These are phyloP conservation scores for Zoysia pacifica DNA, from an alignment of 176 grass and related monocot species.

Conservation along the genomic window DNA sequence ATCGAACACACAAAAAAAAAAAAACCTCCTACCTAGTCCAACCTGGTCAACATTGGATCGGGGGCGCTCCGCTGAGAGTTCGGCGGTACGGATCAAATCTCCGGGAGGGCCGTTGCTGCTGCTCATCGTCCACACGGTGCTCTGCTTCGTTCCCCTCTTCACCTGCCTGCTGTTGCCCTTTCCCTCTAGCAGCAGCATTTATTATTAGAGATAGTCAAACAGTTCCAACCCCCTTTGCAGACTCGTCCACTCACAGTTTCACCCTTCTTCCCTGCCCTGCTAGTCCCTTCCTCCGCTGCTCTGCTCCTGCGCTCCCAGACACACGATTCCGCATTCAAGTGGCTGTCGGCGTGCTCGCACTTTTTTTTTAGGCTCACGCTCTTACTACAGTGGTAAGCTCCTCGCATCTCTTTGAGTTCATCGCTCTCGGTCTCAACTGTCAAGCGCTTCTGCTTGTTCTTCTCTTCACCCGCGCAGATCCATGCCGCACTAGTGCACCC, in stretches of 20 bases:
- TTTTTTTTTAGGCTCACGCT: background rate
- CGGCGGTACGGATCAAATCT: conserved; percentile 18
- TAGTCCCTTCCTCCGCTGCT: background rate
- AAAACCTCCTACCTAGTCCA: too few species aligned
- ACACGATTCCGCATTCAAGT: background rate
- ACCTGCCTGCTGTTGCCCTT: background rate
- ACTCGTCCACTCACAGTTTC: background rate
- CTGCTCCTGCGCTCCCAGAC: conserved; percentile 11
- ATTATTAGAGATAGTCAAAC: conserved; percentile 31
- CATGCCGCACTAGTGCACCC: conserved; percentile 7
- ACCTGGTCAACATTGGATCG: background rate
- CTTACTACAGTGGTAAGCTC: conserved; percentile 5
- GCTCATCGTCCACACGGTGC: too few species aligned
- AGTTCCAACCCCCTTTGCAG: conserved; percentile 24
- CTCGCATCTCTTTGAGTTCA: background rate
- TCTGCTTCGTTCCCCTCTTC: too few species aligned
- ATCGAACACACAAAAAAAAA: too few species aligned
- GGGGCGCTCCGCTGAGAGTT: too few species aligned
- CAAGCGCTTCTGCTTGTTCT: background rate
- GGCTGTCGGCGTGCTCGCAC: background rate
- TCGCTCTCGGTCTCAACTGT: background rate
- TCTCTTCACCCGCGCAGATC: conserved; percentile 30
- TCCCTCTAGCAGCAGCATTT: conserved; percentile 17
- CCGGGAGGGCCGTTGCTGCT: background rate
- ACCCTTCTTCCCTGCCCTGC: background rate